Evolutionary conservation across 768 basidiomycete genomes (phyloP).

Genomic region (Leccinum incarnatum): DNA sequence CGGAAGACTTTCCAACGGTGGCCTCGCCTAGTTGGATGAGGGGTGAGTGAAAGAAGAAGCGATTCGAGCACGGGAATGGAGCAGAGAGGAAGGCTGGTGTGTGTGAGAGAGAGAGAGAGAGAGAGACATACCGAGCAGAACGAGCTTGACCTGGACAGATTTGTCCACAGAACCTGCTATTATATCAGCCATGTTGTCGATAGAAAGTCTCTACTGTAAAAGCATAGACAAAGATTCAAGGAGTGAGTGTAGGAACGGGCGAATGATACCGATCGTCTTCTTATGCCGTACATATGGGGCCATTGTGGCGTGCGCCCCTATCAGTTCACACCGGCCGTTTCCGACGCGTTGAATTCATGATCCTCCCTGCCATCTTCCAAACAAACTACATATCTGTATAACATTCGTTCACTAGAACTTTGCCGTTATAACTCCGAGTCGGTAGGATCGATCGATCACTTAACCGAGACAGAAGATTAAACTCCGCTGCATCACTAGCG

Average conservation of each 20-base stretch:
- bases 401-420: no score
- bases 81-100: not conserved
- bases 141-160: constrained; percentile 97
- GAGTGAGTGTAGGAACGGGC: not conserved
- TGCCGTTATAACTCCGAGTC: no score
- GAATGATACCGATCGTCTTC: no score
- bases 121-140: constrained; percentile 74
- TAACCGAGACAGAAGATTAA: no score
- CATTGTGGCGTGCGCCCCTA: no score
- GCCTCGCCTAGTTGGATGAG: constrained; percentile 71
- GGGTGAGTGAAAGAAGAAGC: not conserved
- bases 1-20: constrained; percentile 98
- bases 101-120: not conserved
- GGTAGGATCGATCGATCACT: no score
- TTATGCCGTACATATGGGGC: no score
- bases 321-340: no score
- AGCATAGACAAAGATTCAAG: constrained; percentile 1
- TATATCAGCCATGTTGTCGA: constrained; percentile 62
- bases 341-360: no score
- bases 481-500: no score
- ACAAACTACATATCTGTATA: no score
- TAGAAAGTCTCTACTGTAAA: constrained; percentile 2
- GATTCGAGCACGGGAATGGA: not conserved
- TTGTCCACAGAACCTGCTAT: constrained; percentile 77
- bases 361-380: no score